Base-by-base conservation (phyloP, 805 yeast genomes). In the Metschnikowia cerradonensis region DNA sequence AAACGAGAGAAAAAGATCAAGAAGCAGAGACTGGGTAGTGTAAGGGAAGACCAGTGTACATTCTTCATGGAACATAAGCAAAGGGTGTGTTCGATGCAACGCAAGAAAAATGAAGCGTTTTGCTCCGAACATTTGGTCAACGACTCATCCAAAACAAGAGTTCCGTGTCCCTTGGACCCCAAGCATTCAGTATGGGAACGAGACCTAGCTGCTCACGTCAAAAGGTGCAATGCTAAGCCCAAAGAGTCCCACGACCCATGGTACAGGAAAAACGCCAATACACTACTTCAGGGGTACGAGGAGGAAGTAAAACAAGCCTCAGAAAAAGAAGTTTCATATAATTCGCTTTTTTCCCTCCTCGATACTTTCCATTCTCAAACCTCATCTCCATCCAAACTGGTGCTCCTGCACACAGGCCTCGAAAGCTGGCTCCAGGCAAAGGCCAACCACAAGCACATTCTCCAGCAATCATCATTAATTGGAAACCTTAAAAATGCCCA, bases 381-480 rank as follows among this genome's bases (percentile, higher is more conserved):
- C 42, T 54, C 52, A 15, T 61, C 64, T 1, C 55, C 70, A 31
- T 52, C 51, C 14, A 44, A 54, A 11, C 52, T 51, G 13, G 47
- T 53, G 3, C 44, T 55, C 13, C 50, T 49, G 15, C 77, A 73
- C 50, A 31, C 53, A 0, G 77, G 76, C 1, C 62, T 73, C 30
- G 52, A 61, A 15, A 33, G 42, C 11, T 69, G 90, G 51, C 68
- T 80, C 43, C 67, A 67, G 3, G 79, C 80, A 56, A 66, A 83
- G 32, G 71, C 71, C 20, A 82, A 83, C 63, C 79, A 76, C 54
- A 90, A 90, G 60, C 97, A 90, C 68, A 86, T 92, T 0, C 63
- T 77, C 3, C 97, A 90, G 64, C 97, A 90, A 64, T 77, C 90
- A 0, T 86, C 95, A 1, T 64, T 90, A 51, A 85, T 88, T 14